Evolutionary conservation across 495 filamentous ascomycete species (phyloP), one percentile per base, ranked within the genome.

Genomic region (Xylaria longipes): DNA sequence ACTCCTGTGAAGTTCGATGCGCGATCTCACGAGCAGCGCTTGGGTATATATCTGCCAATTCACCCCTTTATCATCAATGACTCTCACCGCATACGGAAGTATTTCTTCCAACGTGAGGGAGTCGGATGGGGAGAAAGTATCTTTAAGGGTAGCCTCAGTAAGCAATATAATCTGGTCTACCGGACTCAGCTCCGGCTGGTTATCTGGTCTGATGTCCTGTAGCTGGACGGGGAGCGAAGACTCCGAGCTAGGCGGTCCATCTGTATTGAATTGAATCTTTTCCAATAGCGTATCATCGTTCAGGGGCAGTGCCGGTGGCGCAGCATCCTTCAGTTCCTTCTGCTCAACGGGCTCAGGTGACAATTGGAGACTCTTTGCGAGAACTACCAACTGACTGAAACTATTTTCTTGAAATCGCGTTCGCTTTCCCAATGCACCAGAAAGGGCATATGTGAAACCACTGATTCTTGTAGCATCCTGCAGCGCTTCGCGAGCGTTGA

Each of bases 21-120:
- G 86, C 76, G 93, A 95, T 54, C 96, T 88, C 6, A 97, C 90
- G 3, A 98, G 83, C 6, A 99, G 82, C 1, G 93, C 96, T 76
- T 98, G 93, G 0, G 96, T 98, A 78, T 99, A 98, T 27, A 97
- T 91, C 80, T 98, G 97, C 96, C 96, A 99, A 80, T 98, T 98
- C 3, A 94, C 94, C 73, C 92, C 92, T 60, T 94, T 93, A 66
- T 96, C 94, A 20, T 92, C 87, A 25, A 99, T 87, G 0, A 98
- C 97, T 22, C 96, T 89, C 27, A 90, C 91, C 6, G 95, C 97
- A 79, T 94, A 98, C 0, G 96, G 96, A 20, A 94, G 81, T 45
- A 97, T 95, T 80, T 97, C 94, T 78, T 99, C 97, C 27, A 94
- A 87, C 0, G 94, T 98, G 35, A 98, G 85, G 1, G 92, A 92